Evolutionary conservation across 2,329 filamentous ascomycete genomes (phyloP), one percentile per base, ranked within the genome.

Genomic region (Seiridium unicorne): DNA sequence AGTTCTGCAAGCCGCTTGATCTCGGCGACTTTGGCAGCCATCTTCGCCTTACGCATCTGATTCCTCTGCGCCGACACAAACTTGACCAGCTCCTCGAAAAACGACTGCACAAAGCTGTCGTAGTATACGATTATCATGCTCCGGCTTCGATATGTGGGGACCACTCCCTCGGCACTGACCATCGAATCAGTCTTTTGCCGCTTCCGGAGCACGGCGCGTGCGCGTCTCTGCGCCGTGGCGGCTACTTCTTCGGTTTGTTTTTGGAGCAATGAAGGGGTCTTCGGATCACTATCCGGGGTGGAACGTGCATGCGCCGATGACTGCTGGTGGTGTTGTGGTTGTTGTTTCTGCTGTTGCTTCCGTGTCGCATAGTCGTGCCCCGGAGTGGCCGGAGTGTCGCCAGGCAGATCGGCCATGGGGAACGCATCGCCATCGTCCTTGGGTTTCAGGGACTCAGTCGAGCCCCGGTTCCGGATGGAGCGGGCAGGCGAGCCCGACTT

Each of bases 61-160:
- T 96, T 96, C 60, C 93, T 83, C 55, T 90, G 91, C 1, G 86
- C 85, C 4, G 91, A 92, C 42, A 97, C 88, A 59, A 90, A 89
- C 63, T 92, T 89, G 60, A 97, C 93, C 55, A 97, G 78, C 59
- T 89, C 83, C 68, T 96, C 93, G 65, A 97, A 92, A 44, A 89
- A 87, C 55, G 86, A 86, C 71, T 97, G 93, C 3, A 96, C 89
- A 63, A 92, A 89, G 66, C 90, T 91, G 71, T 97, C 93, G 72
- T 97, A 97, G 74, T 92, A 93, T n/a, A 97, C 90, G 46, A 95
- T 88, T 51, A 94, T 89, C 81, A 92, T 90, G 60, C 83, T 88
- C 65, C 89, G 85, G 3, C 87, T 87, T 58, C 90, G 87, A 71
- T 89, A 90, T 63, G 86, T 85, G 9, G 79, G 73, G 1, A 79